Base-by-base conservation (phyloP, 129 eudicot genomes). In the Tagetes patula region DNA sequence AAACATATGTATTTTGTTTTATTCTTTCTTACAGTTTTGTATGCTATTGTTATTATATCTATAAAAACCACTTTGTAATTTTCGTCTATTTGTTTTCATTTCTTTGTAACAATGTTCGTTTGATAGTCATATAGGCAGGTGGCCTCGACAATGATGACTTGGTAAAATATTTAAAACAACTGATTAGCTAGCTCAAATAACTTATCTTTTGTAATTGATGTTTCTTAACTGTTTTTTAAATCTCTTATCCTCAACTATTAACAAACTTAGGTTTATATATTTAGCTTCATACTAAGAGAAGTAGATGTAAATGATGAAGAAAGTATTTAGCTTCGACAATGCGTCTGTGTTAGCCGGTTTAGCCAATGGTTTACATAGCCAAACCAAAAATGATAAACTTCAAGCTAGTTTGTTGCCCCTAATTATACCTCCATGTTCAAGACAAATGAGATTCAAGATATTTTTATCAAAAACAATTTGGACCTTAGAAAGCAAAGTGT, bases 11-110 rank as follows among this genome's bases (percentile, higher is more conserved):
- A 50, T 38, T 40, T 41, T 79, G 68, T 71, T 71, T 50, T 53
- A 37, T 78, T 78, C 46, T 53, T 77, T 67, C 43, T 58, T 63
- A 72, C 78, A 72, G 46, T 79, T 79, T 79, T 79, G 82, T 77
- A 77, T 69, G 49, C 40, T n/a, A 54, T 55, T 55, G 8, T 40
- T 4, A 48, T 42, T 61, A 61, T 50, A 41, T 39, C 41, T 75
- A 31, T 72, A 72, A 50, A 71, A 50, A 71, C 68, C 13, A 41
- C 30, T 45, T 50, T 78, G 61, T 64, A 40, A 32, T 56, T 76
- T 70, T n/a, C 7, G 34, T 66, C 53, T 20, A 30, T 0, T 41
- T 71, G 53, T 7, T 69, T 6, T 2, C 34, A 13, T 46, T 38
- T 37, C 9, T 49, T 36, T 49, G 65, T 52, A 49, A 64, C 43